Evolutionary conservation across 371 early-diverging fungal genomes (phyloP), one percentile per base, ranked within the genome.

Genomic region (Circinella minor): DNA sequence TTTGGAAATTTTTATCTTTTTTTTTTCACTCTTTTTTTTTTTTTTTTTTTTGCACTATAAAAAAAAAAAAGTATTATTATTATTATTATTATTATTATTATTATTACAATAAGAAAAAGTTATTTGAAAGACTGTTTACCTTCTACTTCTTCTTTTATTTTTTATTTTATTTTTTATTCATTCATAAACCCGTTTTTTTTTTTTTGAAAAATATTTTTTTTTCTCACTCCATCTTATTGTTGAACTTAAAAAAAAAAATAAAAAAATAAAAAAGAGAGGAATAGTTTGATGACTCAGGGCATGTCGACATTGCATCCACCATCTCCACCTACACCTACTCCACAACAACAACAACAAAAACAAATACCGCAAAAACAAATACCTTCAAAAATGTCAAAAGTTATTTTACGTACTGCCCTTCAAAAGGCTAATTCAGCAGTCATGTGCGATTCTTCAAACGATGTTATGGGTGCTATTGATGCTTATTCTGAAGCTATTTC

Each of bases 341-440:
- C 75, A 13, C 65, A 62, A 43, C 72, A 67, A 48, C 69, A 43
- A 11, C 1, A 43, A 11, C 43, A 43, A 43, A 1, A 43, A 43
- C 43, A 43, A 27, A 27, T 27, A 43, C 43, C 6, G 11, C 43
- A 43, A 43, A 9, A 6, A 6, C 43, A 43, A 43, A 43, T 54
- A 20, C 59, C 60, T 55, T 39, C 75, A 27, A 77, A 75, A 66
- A 48, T 76, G 39, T 81, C 81, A 4, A 82, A 80, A 71, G 71
- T 74, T 54, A 77, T 82, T 61, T 60, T 85, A 49, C 75, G 77
- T 38, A 74, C 81, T 17, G 85, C 85, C 9, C 70, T 85, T 54
- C 81, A 80, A 69, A 80, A 80, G 64, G 85, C 85, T 5, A 82
- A 85, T 65, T 67, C 70, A 4, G 85, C 85, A 34, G 85, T 85